Base-by-base conservation (phyloP, 768 basidiomycete species). In the Mycena polygramma region DNA sequence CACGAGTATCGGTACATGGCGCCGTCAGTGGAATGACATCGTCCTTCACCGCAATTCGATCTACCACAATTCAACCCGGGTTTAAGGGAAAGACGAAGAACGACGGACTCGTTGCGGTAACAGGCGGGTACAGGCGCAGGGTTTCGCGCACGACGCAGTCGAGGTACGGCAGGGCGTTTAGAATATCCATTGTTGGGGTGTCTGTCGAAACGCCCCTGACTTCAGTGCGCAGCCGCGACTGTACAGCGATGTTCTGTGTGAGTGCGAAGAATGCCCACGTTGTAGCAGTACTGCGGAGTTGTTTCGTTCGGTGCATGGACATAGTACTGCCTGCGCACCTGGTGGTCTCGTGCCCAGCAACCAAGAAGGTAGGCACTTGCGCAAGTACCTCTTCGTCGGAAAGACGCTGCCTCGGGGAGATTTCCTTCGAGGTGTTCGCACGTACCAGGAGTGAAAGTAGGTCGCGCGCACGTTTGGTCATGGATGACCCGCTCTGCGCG, bases 141-240 rank as follows among this genome's bases (percentile, higher is more conserved):
- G 60, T 35, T 41, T 69, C 67, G 4, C 60, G 67, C n/a, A 63
- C 61, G 22, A 69, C 59, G 41, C 51, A 74, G 70, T 93, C 93
- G 22, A 94, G 88, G 73, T 92, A 93, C 0, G 90, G 86, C 4
- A 95, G 82, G 4, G 85, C 80, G 64, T 88, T 86, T 1, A 94
- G 84, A 36, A 89, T 84, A 24, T 94, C 92, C 89, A 93, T 92
- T 4, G 85, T 84, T 7, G 92, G 91, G 0, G 78, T 86, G 10
- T 92, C 88, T 0, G 87, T 89, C 0, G 82, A 73, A 13, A 90
- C 80, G 0, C 79, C 73, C 13, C 86, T 77, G 1, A 91, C 80
- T 73, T 94, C 92, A 0, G 86, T 83, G 0, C 91, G 85, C 0
- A 94, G 83, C 69, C 86, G 87, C 8, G 72, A 78, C 70, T 93